Base-by-base conservation (phyloP, 2,329 filamentous ascomycete genomes). In the Clonostachys rhizophaga region DNA sequence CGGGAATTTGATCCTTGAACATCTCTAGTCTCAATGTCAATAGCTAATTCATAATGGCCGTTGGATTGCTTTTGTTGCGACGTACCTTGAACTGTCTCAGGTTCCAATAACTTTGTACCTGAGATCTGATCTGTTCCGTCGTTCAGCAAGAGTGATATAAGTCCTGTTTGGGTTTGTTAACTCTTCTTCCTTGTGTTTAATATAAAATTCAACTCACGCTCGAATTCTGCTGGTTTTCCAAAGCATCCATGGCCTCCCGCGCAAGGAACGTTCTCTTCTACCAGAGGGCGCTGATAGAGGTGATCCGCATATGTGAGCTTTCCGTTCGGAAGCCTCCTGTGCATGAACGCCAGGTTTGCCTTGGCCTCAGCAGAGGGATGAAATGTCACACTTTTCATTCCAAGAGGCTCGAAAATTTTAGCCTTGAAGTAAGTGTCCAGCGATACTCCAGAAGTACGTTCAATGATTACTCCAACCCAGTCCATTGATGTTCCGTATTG, bases 121-220 rank as follows among this genome's bases (percentile, higher is more conserved):
- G 81, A 87, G 0, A 54, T 69, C 0, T 84, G 79, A 34, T 74
- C 81, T 0, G 67, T 76, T 42, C 86, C 85, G 50, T 84, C 67
- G 57, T 89, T 89, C 24, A 88, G 65, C 2, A 89, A 64, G 0
- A 75, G 71, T 0, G 80, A 72, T 5, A 89, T 70, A 18, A 87
- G 36, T 39, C 36, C 10, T 39, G 36, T 5, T 14, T 17, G 36
- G 13, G 13, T 39, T 14, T 14, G 13, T 39, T 14, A 17, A 14
- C 13, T 17, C 9, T 39, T 14, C 13, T 17, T 14, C 16, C 6
- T 39, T 39, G 36, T 39, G 6, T 39, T 17, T 39, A 17, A 14
- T 14, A 39, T 14, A 13, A 13, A 10, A 6, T 37, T 14, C 3
- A 10, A 39, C 62, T 43, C 67, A 64, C 42, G 80, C 69, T 7